Evolutionary conservation across 2,329 filamentous ascomycete genomes (phyloP).

Genomic region (Apiospora arundinis): DNA sequence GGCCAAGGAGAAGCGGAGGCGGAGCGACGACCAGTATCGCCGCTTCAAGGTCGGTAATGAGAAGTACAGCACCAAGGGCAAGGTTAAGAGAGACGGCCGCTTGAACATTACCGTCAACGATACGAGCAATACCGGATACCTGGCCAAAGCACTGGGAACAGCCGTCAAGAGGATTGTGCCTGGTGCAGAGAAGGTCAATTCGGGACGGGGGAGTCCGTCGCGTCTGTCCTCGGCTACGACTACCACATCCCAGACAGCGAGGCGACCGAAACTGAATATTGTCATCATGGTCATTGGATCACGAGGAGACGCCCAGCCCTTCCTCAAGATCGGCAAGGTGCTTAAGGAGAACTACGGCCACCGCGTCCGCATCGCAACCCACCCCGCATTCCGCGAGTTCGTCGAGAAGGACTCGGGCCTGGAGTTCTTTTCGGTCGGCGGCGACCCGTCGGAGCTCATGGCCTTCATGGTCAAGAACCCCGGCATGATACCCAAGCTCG

Average conservation of each 20-base stretch:
- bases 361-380: slow-evolving; percentile 78
- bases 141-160: slow-evolving; percentile 74
- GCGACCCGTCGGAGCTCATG: slow-evolving; percentile 82
- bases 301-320: slow-evolving; percentile 81
- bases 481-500: slow-evolving; percentile 75
- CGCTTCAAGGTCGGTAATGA: slow-evolving; percentile 68
- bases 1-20: slow-evolving; percentile 26
- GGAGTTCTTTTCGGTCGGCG: slow-evolving; percentile 82
- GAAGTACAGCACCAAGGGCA: slow-evolving; percentile 68
- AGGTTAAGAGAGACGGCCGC: slow-evolving; percentile 71
- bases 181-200: slow-evolving; percentile 34
- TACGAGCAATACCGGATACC: slow-evolving; percentile 70
- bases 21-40: slow-evolving; percentile 47
- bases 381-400: slow-evolving; percentile 78
- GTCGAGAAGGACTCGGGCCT: slow-evolving; percentile 74
- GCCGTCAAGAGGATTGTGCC: slow-evolving; percentile 63
- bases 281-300: slow-evolving; percentile 86
- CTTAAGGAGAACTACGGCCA: slow-evolving; percentile 75
- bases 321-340: slow-evolving; percentile 75
- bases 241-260: slow-evolving; percentile 37
- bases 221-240: slow-evolving; percentile 41
- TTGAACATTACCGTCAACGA: slow-evolving; percentile 77
- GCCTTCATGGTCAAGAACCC: slow-evolving; percentile 89
- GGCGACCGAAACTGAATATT: slow-evolving; percentile 69
- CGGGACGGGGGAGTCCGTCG: slow-evolving; percentile 28